Evolutionary conservation across 2,329 filamentous ascomycete species (phyloP), one percentile per base, ranked within the genome.

Genomic region (Bipolaris cookei): DNA sequence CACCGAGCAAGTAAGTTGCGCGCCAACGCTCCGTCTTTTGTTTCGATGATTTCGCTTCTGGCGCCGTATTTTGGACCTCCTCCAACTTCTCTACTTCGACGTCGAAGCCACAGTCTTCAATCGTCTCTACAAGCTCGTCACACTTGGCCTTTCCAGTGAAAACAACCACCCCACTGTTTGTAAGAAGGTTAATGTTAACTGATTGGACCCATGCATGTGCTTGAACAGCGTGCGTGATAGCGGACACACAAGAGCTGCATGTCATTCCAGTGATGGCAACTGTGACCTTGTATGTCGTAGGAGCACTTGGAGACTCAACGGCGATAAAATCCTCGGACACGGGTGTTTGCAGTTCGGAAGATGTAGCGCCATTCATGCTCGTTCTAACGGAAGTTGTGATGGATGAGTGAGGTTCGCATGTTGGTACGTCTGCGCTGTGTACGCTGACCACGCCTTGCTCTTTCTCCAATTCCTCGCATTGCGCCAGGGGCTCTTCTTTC

Each of bases 241-340:
- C 76, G 35, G 78, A 79, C 4, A 84, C 80, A 65, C 84, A 87
- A 6, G 84, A 81, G 55, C 83, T 83, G 67, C 84, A 86, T 2
- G 83, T 86, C 84, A 87, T 87, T n/a, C 84, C 84, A 23, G 77
- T 77, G 32, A 86, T 79, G n/a, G 80, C 78, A 50, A 83, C 72
- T 3, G 80, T 80, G 4, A 78, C 81, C 56, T 66, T 72, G 59
- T 64, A 72, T 10, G 52, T 23, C 7, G 21, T 32, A 8, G 56
- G 16, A 6, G 43, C 10, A 8, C 23, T 43, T n/a, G 53, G 14
- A 1, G 56, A 16, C 18, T 70, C 62, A 6, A 70, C 38, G 6
- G 56, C 45, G n/a, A 71, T 49, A 25, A 74, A 69, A 10, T 47
- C 48, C 7, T 68, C 62, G 8, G 58, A 54, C 4, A 44, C 21